Conservation (phyloP, 805 yeast species). For the Ogataea haglerorum region DNA sequence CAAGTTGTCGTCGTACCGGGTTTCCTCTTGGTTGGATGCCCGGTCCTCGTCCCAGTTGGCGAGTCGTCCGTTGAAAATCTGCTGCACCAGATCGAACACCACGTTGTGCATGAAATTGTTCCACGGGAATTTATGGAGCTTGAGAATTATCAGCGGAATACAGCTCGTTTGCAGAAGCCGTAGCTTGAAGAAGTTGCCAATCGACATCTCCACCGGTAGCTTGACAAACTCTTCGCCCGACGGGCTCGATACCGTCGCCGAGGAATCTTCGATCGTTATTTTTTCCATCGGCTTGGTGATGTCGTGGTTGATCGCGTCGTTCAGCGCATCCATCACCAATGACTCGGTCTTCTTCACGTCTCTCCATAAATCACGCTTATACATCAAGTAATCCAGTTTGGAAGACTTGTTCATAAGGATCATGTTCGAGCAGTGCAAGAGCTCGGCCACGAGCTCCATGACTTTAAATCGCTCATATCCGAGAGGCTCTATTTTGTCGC, state of each 20-base stretch:
- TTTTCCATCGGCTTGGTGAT: constrained; percentile 25
- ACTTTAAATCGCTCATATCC: constrained; percentile 90
- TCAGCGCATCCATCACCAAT: constrained; percentile 35
- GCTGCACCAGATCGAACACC: constrained; percentile 92
- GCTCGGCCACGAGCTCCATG: constrained; percentile 88
- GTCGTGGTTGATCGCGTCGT: constrained; percentile 30
- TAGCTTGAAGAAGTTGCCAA: constrained; percentile 84
- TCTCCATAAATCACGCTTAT: constrained; percentile 68
- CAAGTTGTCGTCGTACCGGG: constrained; percentile 31
- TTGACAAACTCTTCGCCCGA: constrained; percentile 23
- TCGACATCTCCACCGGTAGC: constrained; percentile 32
- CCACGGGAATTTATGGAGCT: constrained; percentile 88
- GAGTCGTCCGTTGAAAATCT: constrained; percentile 72
- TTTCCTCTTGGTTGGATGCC: constrained; percentile 33
- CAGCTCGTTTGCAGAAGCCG: constrained; percentile 69
- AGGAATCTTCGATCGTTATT: constrained; percentile 30
- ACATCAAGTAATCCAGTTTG: constrained; percentile 58
- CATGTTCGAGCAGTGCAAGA: constrained; percentile 96
- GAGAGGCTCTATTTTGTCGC: constrained; percentile 57
- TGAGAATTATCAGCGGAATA: constrained; percentile 56
- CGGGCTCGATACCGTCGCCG: constrained; percentile 1
- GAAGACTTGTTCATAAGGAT: constrained; percentile 73
- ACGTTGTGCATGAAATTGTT: constrained; percentile 96
- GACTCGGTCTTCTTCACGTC: constrained; percentile 44
- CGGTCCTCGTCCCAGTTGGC: constrained; percentile 37